Evolutionary conservation across 768 basidiomycete genomes (phyloP), one percentile per base, ranked within the genome.

Genomic region (Lactarius hengduanensis): DNA sequence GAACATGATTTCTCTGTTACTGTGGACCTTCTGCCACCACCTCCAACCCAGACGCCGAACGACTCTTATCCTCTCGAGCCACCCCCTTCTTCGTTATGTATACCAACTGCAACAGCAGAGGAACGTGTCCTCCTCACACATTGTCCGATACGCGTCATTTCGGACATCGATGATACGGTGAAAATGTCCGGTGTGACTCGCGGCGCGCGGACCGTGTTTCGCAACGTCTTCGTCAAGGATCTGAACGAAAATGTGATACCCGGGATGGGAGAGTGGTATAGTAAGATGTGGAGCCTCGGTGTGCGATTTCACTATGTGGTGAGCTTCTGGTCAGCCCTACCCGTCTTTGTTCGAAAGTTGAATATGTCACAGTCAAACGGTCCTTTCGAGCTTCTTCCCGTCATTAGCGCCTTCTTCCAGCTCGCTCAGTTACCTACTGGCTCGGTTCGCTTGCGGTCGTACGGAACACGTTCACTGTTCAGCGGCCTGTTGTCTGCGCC

Each of bases 91-190:
- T 28, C 57, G 4, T 34, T 41, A 18, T 18, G 30, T 0, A 6
- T 61, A 7, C 71, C 71, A 3, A 72, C 72, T 16, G 68, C 72
- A 10, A 66, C 63, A 1, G 56, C 75, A 2, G 58, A 70, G 5
- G 71, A 77, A 13, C 58, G 67, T 1, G 67, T 80, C 4, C 76
- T 78, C 28, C 80, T 93, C 41, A 84, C 88, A 0, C 78, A 86
- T 71, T 83, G 84, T 2, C 82, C 83, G 2, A 76, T 96, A 16
- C 87, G 92, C 20, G 84, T 96, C 62, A 89, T 98, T 16, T 96
- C 94, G 9, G 96, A 98, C 71, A 90, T 98, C 53, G 96, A 98
- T 73, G 96, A 98, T 76, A 98, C 96, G 0, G 82, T 97, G 64
- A 96, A 96, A 73, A 73, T 82, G 30, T 89, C 94, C 0, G 87